Conservation (phyloP, 352 stramenopile species). For the Globisporangium alternatum region DNA sequence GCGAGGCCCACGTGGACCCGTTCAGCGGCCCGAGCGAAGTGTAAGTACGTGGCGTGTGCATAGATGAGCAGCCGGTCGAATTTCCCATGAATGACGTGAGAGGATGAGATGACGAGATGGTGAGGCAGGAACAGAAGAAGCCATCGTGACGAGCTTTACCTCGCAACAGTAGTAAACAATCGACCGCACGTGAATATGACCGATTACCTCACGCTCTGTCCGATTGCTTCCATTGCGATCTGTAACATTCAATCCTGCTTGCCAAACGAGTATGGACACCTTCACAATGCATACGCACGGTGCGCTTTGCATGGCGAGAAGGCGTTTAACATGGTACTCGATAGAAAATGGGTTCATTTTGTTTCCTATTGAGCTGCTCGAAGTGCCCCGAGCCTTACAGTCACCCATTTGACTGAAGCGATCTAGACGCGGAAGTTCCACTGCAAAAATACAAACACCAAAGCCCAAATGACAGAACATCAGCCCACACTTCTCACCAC, state of each 20-base stretch:
- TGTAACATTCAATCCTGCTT: background rate
- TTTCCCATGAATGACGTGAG: background rate
- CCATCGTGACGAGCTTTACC: background rate
- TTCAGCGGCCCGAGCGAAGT: slow-evolving; percentile 81
- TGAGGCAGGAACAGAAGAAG: background rate
- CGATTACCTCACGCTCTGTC: background rate
- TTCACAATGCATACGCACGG: background rate
- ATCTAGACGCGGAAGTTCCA: slow-evolving; percentile 73
- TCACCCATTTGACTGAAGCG: background rate
- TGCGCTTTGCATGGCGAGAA: background rate
- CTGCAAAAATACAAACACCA: slow-evolving; percentile 18
- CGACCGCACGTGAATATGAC: background rate
- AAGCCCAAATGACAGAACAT: slow-evolving; percentile 9
- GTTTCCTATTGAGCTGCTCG: background rate
- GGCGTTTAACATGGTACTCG: background rate
- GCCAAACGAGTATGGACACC: background rate
- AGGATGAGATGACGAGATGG: background rate
- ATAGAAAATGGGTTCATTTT: background rate
- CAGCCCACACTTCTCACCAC: slow-evolving; percentile 8
- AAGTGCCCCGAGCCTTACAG: background rate
- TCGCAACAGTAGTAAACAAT: background rate
- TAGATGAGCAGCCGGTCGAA: background rate
- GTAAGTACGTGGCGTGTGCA: slow-evolving; percentile 20
- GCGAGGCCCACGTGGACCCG: slow-evolving; percentile 70
- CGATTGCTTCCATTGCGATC: background rate